Evolutionary conservation across 306 rosid genomes (phyloP).

Genomic region (Luffa aegyptiaca): DNA sequence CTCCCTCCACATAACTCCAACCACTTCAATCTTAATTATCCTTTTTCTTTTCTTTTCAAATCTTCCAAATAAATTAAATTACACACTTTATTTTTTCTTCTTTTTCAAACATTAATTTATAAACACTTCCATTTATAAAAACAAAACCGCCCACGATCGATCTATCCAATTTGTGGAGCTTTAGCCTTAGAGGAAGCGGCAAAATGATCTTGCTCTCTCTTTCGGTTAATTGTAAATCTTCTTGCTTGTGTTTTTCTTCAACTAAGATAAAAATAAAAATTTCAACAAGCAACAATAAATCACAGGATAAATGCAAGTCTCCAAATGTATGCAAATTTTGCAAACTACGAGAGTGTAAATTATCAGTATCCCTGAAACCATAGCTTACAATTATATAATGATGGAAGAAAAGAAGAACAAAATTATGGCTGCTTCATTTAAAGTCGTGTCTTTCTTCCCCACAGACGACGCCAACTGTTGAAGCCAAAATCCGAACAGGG

Average conservation of each 20-base stretch:
- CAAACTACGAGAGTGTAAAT: neutral
- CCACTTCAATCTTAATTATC: neutral
- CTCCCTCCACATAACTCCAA: neutral
- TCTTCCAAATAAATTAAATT: neutral
- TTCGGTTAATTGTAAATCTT: neutral
- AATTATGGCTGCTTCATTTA: neutral
- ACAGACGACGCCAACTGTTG: too few relatives aligned
- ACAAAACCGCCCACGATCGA: too few relatives aligned
- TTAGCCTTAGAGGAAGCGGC: constrained; percentile 30
- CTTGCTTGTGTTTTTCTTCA: neutral
- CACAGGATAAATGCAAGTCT: neutral
- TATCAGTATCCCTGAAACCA: neutral
- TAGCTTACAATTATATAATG: neutral
- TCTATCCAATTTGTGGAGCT: neutral
- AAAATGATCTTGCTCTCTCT: neutral
- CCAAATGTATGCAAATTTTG: too few relatives aligned
- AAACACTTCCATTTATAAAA: too few relatives aligned
- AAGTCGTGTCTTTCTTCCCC: neutral
- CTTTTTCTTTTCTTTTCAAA: neutral
- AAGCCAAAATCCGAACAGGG: too few relatives aligned
- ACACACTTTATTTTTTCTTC: neutral
- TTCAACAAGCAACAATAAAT: neutral
- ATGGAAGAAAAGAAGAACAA: neutral
- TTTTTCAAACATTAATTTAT: neutral
- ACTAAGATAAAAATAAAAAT: too few relatives aligned